These are phyloP conservation scores for Hypoxylon intermedium DNA, from an alignment of 495 filamentous ascomycete genomes.

Conservation along the genomic window DNA sequence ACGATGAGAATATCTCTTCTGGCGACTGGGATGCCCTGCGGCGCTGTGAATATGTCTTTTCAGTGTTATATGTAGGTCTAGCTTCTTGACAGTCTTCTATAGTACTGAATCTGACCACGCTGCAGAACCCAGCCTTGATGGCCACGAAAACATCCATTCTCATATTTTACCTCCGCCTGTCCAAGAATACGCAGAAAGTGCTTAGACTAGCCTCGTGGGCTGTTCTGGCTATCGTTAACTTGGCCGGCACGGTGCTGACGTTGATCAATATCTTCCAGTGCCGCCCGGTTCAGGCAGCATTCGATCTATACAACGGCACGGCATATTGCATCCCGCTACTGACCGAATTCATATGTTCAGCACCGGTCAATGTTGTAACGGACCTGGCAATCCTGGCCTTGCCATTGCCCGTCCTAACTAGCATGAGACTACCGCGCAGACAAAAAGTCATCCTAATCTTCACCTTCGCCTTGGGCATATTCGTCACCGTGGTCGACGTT, in stretches of 20 bases:
- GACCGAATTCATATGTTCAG: conserved; percentile 82
- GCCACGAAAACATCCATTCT: conserved; percentile 90
- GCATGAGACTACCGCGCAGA: conserved; percentile 79
- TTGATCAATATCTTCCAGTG: conserved; percentile 92
- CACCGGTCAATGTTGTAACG: conserved; percentile 85
- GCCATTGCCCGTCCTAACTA: conserved; percentile 86
- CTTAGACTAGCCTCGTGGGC: conserved; percentile 74
- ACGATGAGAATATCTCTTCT: conserved; percentile 66
- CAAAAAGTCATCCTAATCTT: conserved; percentile 85
- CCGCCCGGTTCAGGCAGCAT: conserved; percentile 71
- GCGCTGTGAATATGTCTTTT: conserved; percentile 79
- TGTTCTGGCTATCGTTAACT: conserved; percentile 75
- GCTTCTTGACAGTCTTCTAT: neutral
- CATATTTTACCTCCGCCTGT: conserved; percentile 82
- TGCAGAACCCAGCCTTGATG: conserved; percentile 87
- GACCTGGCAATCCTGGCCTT: conserved; percentile 81
- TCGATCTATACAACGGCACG: conserved; percentile 49
- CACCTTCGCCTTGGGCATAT: conserved; percentile 83
- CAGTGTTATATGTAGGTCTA: conserved; percentile 77
- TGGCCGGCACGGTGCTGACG: conserved; percentile 78
- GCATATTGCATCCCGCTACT: conserved; percentile 75
- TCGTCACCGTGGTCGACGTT: conserved; percentile 87
- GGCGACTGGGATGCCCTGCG: conserved; percentile 59
- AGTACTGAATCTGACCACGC: conserved; percentile 27
- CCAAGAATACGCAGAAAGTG: conserved; percentile 71